These are phyloP conservation scores for Exserohilum rostratum DNA, from an alignment of 2,329 filamentous ascomycete genomes.

Conservation along the genomic window DNA sequence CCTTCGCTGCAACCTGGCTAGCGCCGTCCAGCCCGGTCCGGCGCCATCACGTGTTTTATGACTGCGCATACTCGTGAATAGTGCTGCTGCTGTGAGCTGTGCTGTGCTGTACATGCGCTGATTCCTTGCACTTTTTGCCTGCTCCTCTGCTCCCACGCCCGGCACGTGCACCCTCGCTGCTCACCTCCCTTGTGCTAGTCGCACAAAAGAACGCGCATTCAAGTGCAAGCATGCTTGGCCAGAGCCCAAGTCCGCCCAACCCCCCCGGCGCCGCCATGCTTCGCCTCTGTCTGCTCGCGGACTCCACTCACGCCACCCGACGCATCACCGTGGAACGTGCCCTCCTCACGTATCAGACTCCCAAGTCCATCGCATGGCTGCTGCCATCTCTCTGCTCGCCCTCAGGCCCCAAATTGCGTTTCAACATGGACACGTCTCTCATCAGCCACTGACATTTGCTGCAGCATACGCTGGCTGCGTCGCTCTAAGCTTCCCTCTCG, in stretches of 20 bases:
- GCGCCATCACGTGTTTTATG: neutral
- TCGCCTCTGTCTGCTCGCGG: neutral
- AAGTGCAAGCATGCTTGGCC: neutral
- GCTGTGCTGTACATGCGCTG: too few species aligned
- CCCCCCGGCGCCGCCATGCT: neutral
- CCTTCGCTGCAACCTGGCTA: neutral
- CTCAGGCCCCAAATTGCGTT: slow-evolving; percentile 18
- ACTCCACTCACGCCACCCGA: slow-evolving; percentile 1
- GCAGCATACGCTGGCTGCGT: slow-evolving; percentile 5
- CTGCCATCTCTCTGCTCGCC: slow-evolving; percentile 2
- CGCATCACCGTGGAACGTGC: slow-evolving; percentile 1
- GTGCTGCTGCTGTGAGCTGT: neutral
- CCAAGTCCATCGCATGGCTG: neutral
- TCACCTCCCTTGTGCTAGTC: neutral
- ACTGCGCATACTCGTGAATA: neutral
- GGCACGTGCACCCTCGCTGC: slow-evolving; percentile 4
- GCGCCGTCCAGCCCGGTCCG: slow-evolving; percentile 20
- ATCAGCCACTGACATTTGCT: slow-evolving; percentile 13
- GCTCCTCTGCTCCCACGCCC: neutral
- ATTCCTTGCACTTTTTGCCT: neutral
- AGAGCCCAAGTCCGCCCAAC: neutral
- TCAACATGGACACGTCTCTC: slow-evolving; percentile 27
- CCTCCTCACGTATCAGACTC: slow-evolving; percentile 1
- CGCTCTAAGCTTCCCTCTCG: slow-evolving; percentile 7
- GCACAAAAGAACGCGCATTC: slow-evolving; percentile 7